Evolutionary conservation across 2,329 filamentous ascomycete genomes (phyloP).

Genomic region (Fusarium longipes): DNA sequence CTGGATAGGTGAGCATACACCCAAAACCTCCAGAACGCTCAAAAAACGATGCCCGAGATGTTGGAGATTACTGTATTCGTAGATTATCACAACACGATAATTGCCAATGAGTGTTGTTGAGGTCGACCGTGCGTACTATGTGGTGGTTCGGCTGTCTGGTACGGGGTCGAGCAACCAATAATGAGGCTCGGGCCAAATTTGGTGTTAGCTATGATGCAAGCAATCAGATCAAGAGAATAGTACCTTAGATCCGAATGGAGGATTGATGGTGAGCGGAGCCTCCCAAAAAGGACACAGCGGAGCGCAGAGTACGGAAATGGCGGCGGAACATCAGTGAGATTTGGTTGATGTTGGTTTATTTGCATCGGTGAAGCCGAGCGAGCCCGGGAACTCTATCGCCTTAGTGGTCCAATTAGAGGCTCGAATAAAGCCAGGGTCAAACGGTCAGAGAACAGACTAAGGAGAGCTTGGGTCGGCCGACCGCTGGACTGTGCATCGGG

Average conservation of each 20-base stretch:
- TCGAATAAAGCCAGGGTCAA: conserved; percentile 11
- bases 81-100: neutral
- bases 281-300: conserved; percentile 34
- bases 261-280: conserved; percentile 31
- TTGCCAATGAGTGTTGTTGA: conserved; percentile 7
- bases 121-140: neutral
- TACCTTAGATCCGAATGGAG: conserved; percentile 20
- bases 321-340: conserved; percentile 33
- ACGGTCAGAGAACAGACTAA: conserved; percentile 19
- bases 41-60: conserved; percentile 11
- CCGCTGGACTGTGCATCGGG: conserved; percentile 41
- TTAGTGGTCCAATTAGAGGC: conserved; percentile 34
- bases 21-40: conserved; percentile 3
- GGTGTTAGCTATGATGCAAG: conserved; percentile 18
- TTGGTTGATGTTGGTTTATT: conserved; percentile 31
- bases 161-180: neutral
- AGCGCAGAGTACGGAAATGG: conserved; percentile 35
- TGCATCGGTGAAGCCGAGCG: conserved; percentile 45
- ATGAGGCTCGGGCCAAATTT: neutral
- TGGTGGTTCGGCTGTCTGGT: conserved; percentile 8
- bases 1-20: neutral
- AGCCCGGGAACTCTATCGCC: conserved; percentile 45
- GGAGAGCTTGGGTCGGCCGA: conserved; percentile 38
- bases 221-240: conserved; percentile 19
- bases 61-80: conserved; percentile 6